Evolutionary conservation across 805 yeast genomes (phyloP).

Genomic region (Lachancea nothofagi): DNA sequence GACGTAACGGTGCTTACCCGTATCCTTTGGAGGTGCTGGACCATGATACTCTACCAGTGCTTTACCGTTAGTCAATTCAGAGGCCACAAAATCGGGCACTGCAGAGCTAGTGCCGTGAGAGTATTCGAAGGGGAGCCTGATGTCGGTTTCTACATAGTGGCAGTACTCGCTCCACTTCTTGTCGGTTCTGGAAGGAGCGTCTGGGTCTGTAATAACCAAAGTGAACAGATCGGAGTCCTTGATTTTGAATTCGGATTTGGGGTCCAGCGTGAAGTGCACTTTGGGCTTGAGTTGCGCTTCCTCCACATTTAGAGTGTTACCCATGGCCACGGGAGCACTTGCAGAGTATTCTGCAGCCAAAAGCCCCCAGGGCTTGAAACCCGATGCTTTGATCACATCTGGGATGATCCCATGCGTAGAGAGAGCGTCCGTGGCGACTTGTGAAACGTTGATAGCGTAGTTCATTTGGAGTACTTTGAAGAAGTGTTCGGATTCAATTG

Average conservation of each 20-base stretch:
- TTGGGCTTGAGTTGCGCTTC: slow-evolving; percentile 66
- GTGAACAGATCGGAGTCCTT: slow-evolving; percentile 50
- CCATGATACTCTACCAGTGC: slow-evolving; percentile 59
- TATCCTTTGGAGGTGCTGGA: slow-evolving; percentile 85
- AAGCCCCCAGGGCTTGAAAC: slow-evolving; percentile 22
- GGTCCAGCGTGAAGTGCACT: slow-evolving; percentile 58
- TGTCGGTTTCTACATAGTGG: slow-evolving; percentile 61
- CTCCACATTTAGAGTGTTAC: slow-evolving; percentile 59
- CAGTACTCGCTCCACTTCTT: slow-evolving; percentile 84
- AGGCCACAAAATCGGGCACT: slow-evolving; percentile 38
- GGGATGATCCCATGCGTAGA: slow-evolving; percentile 24
- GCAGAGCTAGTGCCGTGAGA: slow-evolving; percentile 10
- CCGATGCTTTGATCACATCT: slow-evolving; percentile 21
- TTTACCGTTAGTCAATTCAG: slow-evolving; percentile 34
- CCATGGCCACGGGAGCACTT: slow-evolving; percentile 54
- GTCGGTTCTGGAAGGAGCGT: slow-evolving; percentile 81
- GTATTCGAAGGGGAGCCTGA: slow-evolving; percentile 16
- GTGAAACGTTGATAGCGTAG: slow-evolving; percentile 14
- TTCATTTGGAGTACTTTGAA: too few relatives aligned
- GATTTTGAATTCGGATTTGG: slow-evolving; percentile 26
- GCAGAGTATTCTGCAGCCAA: slow-evolving; percentile 27
- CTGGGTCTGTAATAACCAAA: slow-evolving; percentile 84
- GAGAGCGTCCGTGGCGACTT: slow-evolving; percentile 23
- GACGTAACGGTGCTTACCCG: slow-evolving; percentile 85
- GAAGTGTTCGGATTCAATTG: too few relatives aligned